A percentile compares a stretch with the other conserved stretches of the same genome.
These are phyloP conservation scores for Sphaceloma murrayae DNA, from an alignment of 2,329 filamentous ascomycete species.

Conservation along the genomic window DNA sequence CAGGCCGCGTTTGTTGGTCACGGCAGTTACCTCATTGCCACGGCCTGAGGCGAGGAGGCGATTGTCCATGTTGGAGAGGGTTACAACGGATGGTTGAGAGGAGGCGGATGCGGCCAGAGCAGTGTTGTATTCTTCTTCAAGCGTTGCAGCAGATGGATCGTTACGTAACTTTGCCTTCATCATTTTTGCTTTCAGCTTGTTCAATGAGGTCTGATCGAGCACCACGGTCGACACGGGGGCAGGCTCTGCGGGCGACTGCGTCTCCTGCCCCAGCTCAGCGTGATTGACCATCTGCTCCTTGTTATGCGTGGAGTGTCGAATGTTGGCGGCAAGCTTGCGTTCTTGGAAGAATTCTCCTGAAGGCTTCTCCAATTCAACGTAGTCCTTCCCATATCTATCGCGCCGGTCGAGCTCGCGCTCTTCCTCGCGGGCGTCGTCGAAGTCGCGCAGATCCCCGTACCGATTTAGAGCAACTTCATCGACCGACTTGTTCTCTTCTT, in stretches of 20 bases:
- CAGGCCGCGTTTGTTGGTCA: slow-evolving; percentile 70
- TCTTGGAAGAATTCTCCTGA: slow-evolving; percentile 78
- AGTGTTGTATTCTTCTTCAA: slow-evolving; percentile 76
- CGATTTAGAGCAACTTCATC: slow-evolving; percentile 78
- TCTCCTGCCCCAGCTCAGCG: slow-evolving; percentile 40
- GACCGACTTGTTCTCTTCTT: slow-evolving; percentile 60
- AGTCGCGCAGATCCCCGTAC: slow-evolving; percentile 70
- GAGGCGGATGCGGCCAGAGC: slow-evolving; percentile 55
- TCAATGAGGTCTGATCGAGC: slow-evolving; percentile 70
- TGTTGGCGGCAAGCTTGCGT: slow-evolving; percentile 52
- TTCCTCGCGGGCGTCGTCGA: slow-evolving; percentile 89
- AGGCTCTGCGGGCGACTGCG: slow-evolving; percentile 48
- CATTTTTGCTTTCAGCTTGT: slow-evolving; percentile 83
- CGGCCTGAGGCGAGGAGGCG: slow-evolving; percentile 72
- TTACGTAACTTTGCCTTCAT: slow-evolving; percentile 89
- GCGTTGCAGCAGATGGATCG: slow-evolving; percentile 60
- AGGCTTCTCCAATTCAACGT: slow-evolving; percentile 75
- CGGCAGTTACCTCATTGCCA: slow-evolving; percentile 63
- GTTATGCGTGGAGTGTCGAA: slow-evolving; percentile 29
- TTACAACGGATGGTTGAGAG: slow-evolving; percentile 59
- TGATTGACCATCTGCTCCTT: slow-evolving; percentile 27
- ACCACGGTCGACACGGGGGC: slow-evolving; percentile 40
- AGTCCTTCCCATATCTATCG: slow-evolving; percentile 72
- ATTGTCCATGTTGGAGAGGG: slow-evolving; percentile 81
- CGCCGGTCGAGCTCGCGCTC: slow-evolving; percentile 80